phyloP scores from a whole-genome alignment of 345 rosid genomes.

The Cardiospermum halicacabum region DNA sequence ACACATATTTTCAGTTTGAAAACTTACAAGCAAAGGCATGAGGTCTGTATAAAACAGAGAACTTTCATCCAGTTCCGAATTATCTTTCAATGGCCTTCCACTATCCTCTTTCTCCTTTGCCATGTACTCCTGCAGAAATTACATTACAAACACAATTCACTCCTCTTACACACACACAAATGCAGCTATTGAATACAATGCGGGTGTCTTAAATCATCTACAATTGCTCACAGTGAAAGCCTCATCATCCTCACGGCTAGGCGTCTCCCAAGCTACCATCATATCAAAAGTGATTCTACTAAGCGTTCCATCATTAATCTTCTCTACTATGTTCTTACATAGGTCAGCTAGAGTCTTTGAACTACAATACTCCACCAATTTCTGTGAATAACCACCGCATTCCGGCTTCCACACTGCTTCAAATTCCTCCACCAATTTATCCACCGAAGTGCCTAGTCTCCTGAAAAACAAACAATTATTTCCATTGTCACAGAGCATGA shows the following conservation, averaged over 20 bases:
- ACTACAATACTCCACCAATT: slow-evolving; percentile 69
- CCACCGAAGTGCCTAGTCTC: slow-evolving; percentile 39
- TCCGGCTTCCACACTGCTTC: slow-evolving; percentile 59
- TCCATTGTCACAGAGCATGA: background rate
- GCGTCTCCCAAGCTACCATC: slow-evolving; percentile 92
- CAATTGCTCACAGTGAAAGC: slow-evolving; percentile 21
- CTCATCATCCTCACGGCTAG: slow-evolving; percentile 41
- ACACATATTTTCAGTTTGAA: too few relatives aligned
- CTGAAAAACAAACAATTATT: too few relatives aligned
- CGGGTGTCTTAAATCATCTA: background rate
- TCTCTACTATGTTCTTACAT: slow-evolving; percentile 50
- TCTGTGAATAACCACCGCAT: slow-evolving; percentile 44
- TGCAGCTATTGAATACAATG: background rate
- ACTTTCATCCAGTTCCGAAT: slow-evolving; percentile 58
- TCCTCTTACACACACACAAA: background rate
- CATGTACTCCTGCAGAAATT: slow-evolving; percentile 42
- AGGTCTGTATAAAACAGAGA: slow-evolving; percentile 81
- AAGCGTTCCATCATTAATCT: slow-evolving; percentile 59
- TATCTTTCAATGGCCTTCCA: slow-evolving; percentile 26
- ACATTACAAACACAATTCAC: background rate
- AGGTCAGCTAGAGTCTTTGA: slow-evolving; percentile 37
- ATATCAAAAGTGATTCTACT: slow-evolving; percentile 66
- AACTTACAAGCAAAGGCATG: slow-evolving; percentile 90
- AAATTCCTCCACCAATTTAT: slow-evolving; percentile 57
- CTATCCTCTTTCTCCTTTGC: slow-evolving; percentile 68